Percentiles rank a stretch among this genome's conserved stretches.
Evolutionary conservation across 2,329 filamentous ascomycete species (phyloP).

Genomic region (Parastagonospora nodorum): DNA sequence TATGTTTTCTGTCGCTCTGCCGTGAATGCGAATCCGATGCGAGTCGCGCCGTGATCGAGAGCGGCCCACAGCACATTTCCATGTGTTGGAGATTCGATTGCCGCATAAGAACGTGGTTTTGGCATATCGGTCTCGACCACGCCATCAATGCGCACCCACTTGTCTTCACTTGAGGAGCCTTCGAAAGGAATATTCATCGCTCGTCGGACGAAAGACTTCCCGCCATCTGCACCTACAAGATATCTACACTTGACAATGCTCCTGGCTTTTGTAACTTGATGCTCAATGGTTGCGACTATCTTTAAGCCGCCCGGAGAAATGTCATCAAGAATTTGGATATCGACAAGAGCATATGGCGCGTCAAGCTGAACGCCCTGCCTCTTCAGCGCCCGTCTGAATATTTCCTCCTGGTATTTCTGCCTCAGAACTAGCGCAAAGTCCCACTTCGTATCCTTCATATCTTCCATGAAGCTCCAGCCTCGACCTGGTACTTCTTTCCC

Average conservation of each 20-base stretch:
- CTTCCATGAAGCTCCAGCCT: conserved; percentile 60
- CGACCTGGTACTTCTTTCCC: conserved; percentile 54
- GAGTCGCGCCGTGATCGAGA: conserved; percentile 58
- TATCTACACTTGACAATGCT: conserved; percentile 51
- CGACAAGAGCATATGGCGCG: conserved; percentile 45
- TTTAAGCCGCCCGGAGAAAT: conserved; percentile 28
- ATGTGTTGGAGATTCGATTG: conserved; percentile 58
- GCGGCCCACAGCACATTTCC: conserved; percentile 62
- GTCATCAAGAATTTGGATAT: conserved; percentile 47
- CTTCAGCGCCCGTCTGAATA: conserved; percentile 53
- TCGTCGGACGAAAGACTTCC: conserved; percentile 55
- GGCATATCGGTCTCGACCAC: conserved; percentile 57
- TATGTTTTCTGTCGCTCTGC: conserved; percentile 47
- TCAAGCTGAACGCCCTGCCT: conserved; percentile 46
- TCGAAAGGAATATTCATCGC: conserved; percentile 56
- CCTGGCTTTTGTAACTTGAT: conserved; percentile 31
- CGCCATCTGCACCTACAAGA: conserved; percentile 59
- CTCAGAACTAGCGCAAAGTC: conserved; percentile 60
- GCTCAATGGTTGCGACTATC: conserved; percentile 36
- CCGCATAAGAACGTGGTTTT: conserved; percentile 52
- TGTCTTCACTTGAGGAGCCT: conserved; percentile 55
- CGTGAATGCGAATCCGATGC: conserved; percentile 60
- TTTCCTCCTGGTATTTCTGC: conserved; percentile 61
- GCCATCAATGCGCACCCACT: conserved; percentile 61
- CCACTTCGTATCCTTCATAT: conserved; percentile 58